Conservation (phyloP, 139 green algal genomes). For the Tetratostichococcus sp. region DNA sequence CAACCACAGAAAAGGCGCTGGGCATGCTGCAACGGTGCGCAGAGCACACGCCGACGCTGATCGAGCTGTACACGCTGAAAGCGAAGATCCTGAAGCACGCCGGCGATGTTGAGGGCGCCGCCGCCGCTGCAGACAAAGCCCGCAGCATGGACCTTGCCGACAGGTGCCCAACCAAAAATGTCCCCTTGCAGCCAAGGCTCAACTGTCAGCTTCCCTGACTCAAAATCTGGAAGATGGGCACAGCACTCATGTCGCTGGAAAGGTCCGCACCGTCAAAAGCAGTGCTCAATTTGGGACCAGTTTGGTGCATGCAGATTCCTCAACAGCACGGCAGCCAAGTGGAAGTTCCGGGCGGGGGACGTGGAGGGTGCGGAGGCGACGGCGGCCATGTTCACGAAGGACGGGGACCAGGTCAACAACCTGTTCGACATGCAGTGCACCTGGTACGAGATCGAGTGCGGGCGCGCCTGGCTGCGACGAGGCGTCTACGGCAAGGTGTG, state of each 20-base stretch:
- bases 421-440: conserved; percentile 98
- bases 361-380: conserved; percentile 68
- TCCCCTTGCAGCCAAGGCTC: no score
- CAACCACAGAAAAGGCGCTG: conserved; percentile 68
- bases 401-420: conserved; percentile 77
- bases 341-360: conserved; percentile 46
- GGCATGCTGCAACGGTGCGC: conserved; percentile 54
- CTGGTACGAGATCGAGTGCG: conserved; percentile 92
- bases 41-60: conserved; percentile 57
- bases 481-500: conserved; percentile 44
- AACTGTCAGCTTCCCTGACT: no score
- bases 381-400: conserved; percentile 83
- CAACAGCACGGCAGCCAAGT: conserved; percentile 82
- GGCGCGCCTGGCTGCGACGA: conserved; percentile 51
- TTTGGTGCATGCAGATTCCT: conserved; percentile 71
- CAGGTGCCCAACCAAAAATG: conserved; percentile 51
- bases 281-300: no score
- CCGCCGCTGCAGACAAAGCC: conserved; percentile 55
- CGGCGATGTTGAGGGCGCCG: conserved; percentile 60
- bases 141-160: conserved; percentile 82
- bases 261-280: no score
- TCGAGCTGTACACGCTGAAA: conserved; percentile 68
- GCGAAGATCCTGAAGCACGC: conserved; percentile 72
- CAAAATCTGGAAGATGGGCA: no score
- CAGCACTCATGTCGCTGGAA: no score